Conservation (phyloP, 2,329 filamentous ascomycete genomes). For the Aspergillus tubingensis region DNA sequence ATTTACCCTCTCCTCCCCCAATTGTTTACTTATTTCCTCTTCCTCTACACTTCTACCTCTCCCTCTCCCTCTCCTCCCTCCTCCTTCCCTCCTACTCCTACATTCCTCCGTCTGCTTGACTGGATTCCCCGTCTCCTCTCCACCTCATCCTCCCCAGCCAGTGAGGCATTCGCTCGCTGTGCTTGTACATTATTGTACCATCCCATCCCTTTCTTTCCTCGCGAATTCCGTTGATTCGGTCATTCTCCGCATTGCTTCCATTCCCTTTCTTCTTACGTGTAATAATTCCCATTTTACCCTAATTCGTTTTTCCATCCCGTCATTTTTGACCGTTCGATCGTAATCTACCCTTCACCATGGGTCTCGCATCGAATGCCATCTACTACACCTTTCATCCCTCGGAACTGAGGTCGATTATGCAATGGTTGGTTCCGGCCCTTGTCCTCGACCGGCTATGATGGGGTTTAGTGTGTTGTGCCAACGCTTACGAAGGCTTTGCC, state of each 20-base stretch:
- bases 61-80: neutral
- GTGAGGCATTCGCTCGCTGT: conserved; percentile 6
- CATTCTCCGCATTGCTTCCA: conserved; percentile 4
- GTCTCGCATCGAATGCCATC: conserved; percentile 53
- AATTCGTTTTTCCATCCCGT: neutral
- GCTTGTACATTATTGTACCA: conserved; percentile 17
- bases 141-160: neutral
- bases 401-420: conserved; percentile 78
- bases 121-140: conserved; percentile 6
- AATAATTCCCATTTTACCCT: conserved; percentile 2
- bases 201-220: neutral
- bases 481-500: conserved; percentile 11
- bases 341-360: conserved; percentile 37
- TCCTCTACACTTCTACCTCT: neutral
- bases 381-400: conserved; percentile 76
- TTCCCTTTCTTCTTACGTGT: neutral
- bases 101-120: conserved; percentile 5
- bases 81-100: conserved; percentile 3
- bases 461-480: conserved; percentile 14
- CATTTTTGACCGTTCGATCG: conserved; percentile 12
- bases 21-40: conserved; percentile 5
- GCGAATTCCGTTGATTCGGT: conserved; percentile 12
- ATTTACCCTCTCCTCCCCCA: conserved; percentile 7
- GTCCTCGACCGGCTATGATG: conserved; percentile 5
- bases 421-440: conserved; percentile 67